These are phyloP conservation scores for Lepidium campestre DNA, from an alignment of 441 rosid species.

Conservation along the genomic window DNA sequence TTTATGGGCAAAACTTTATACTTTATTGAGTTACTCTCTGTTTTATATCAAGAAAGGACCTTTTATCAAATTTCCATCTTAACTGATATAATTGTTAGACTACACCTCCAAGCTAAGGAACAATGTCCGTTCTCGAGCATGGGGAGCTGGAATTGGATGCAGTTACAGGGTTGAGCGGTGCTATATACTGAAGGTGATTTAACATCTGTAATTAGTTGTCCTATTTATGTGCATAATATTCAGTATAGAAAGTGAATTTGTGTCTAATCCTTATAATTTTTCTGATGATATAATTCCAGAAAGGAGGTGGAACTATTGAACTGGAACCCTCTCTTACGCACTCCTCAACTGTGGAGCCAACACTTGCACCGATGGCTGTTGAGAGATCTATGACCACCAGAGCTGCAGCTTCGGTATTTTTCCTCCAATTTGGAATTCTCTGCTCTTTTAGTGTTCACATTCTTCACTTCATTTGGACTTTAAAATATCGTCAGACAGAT, in stretches of 20 bases:
- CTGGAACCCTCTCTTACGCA: constrained; percentile 95
- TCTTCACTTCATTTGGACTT: neutral
- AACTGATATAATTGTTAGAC: constrained; percentile 38
- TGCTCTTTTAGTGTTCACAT: neutral
- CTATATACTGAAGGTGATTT: constrained; percentile 88
- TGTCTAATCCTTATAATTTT: neutral
- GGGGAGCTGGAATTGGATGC: constrained; percentile 99
- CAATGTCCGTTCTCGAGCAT: constrained; percentile 96
- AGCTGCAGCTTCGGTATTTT: constrained; percentile 95
- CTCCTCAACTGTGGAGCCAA: constrained; percentile 92
- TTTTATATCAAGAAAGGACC: neutral
- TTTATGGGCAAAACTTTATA: neutral
- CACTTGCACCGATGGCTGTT: constrained; percentile 98
- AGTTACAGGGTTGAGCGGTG: constrained; percentile 93
- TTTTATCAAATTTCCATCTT: neutral
- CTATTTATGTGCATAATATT: neutral
- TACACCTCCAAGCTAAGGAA: constrained; percentile 91
- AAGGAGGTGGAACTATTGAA: constrained; percentile 94
- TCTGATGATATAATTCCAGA: constrained; percentile 41
- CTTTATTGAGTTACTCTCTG: neutral
- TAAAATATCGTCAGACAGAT: neutral
- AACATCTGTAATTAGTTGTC: constrained; percentile 12
- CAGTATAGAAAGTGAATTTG: neutral
- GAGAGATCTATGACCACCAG: constrained; percentile 99
- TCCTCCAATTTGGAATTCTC: neutral